Evolutionary conservation across 1,139 yeast genomes (phyloP).

Genomic region (Zygoascus meyerae): DNA sequence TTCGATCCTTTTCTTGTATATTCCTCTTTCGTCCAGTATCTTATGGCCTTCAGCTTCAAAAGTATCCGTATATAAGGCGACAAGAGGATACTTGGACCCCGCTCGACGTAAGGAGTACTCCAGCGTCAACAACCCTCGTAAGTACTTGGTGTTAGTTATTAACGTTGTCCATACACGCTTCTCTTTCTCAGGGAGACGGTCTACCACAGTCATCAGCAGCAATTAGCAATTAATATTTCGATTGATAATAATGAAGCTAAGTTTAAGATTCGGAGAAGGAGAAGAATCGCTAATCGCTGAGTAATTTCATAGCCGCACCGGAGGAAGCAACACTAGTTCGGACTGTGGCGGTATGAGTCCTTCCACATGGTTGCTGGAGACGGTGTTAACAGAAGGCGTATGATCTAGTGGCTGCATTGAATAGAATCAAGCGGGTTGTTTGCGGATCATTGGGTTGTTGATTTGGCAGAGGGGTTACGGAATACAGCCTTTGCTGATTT

Average conservation of each 20-base stretch:
- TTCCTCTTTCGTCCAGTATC: conserved; percentile 37
- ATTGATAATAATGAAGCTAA: neutral
- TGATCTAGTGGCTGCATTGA: too few relatives aligned
- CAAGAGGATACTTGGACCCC: conserved; percentile 43
- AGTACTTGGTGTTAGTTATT: conserved; percentile 45
- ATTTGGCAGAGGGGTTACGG: too few relatives aligned
- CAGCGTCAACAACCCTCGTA: conserved; percentile 46
- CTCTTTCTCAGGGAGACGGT: conserved; percentile 14
- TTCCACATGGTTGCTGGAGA: too few relatives aligned
- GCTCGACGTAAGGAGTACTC: conserved; percentile 40
- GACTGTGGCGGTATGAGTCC: too few relatives aligned
- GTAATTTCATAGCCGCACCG: neutral
- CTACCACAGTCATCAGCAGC: neutral
- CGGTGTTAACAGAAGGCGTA: too few relatives aligned
- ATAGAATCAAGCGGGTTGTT: too few relatives aligned
- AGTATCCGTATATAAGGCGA: conserved; percentile 47
- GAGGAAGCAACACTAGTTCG: too few relatives aligned
- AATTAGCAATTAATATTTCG: neutral
- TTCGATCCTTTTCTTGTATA: conserved; percentile 39
- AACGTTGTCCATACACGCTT: conserved; percentile 47
- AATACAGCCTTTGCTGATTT: too few relatives aligned
- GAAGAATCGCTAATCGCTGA: neutral
- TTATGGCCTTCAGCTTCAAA: conserved; percentile 39
- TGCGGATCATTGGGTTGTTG: too few relatives aligned
- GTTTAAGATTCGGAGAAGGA: neutral